Evolutionary conservation across 352 stramenopile species (phyloP).

Genomic region (Aphanomyces stellatus): DNA sequence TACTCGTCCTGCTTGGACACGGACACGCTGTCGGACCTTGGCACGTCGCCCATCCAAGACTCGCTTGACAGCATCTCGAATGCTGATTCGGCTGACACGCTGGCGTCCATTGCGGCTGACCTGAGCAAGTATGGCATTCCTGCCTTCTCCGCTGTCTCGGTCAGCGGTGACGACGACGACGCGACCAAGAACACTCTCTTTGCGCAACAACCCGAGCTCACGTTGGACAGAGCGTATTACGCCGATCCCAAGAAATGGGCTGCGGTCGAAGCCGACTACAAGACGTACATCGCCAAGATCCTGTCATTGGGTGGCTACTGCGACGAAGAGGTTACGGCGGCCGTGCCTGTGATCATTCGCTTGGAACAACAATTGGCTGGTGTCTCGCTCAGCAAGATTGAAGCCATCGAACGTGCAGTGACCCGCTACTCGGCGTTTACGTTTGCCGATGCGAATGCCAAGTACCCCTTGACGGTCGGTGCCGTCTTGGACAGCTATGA

Average conservation of each 20-base stretch:
- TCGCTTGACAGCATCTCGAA: slow-evolving; percentile 26
- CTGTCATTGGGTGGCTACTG: slow-evolving; percentile 19
- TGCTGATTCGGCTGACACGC: slow-evolving; percentile 15
- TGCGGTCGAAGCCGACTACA: slow-evolving; percentile 37
- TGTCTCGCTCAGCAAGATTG: neutral
- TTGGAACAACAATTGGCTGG: slow-evolving; percentile 1
- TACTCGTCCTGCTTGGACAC: slow-evolving; percentile 48
- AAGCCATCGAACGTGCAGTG: neutral
- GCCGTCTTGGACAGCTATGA: neutral
- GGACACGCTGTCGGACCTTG: slow-evolving; percentile 30
- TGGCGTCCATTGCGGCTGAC: slow-evolving; percentile 24
- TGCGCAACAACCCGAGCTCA: slow-evolving; percentile 39
- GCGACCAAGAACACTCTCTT: slow-evolving; percentile 34
- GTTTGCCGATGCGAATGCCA: slow-evolving; percentile 45
- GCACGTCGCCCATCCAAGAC: slow-evolving; percentile 23
- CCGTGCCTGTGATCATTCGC: slow-evolving; percentile 36
- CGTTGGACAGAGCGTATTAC: slow-evolving; percentile 54
- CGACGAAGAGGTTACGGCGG: slow-evolving; percentile 19
- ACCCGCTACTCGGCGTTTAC: slow-evolving; percentile 8
- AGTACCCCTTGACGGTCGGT: slow-evolving; percentile 5
- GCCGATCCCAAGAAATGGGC: too few relatives aligned
- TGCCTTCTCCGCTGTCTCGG: slow-evolving; percentile 37
- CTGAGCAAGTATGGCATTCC: slow-evolving; percentile 24
- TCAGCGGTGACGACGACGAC: slow-evolving; percentile 39
- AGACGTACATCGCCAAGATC: slow-evolving; percentile 26